Conservation (phyloP, 2,329 filamentous ascomycete species). For the Aspergillus costaricaensis region DNA sequence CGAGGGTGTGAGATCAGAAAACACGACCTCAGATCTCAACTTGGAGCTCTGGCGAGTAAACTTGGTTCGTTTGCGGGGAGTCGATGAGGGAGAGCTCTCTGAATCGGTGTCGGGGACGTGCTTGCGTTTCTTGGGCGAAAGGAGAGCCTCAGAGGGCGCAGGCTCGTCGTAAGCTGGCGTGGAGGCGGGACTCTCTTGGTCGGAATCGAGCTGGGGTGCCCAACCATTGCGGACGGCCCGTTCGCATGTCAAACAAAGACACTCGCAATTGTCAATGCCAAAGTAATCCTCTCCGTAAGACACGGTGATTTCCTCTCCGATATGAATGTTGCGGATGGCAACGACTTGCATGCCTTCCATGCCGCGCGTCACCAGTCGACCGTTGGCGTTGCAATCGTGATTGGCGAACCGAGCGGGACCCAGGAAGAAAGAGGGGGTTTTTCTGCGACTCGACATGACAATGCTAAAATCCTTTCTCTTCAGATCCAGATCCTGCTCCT, state of each 20-base stretch:
- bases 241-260: constrained; percentile 87
- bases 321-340: constrained; percentile 75
- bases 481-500: constrained; percentile 77
- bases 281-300: constrained; percentile 97
- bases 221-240: constrained; percentile 75
- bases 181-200: constrained; percentile 34
- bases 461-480: constrained; percentile 95
- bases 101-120: constrained; percentile 29
- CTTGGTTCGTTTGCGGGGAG: constrained; percentile 37
- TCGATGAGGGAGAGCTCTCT: constrained; percentile 28
- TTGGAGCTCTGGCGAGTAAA: constrained; percentile 39
- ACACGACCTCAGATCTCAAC: constrained; percentile 39
- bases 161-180: constrained; percentile 35
- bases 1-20: constrained; percentile 31
- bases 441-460: constrained; percentile 89
- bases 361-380: constrained; percentile 78
- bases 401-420: constrained; percentile 96
- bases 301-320: constrained; percentile 94
- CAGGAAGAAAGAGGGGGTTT: constrained; percentile 87
- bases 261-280: constrained; percentile 91
- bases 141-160: constrained; percentile 17
- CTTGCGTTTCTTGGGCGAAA: constrained; percentile 33
- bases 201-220: constrained; percentile 55
- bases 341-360: constrained; percentile 88
- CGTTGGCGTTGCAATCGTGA: constrained; percentile 94